Conservation (phyloP, 441 rosid genomes). For the Brassica hybrid region DNA sequence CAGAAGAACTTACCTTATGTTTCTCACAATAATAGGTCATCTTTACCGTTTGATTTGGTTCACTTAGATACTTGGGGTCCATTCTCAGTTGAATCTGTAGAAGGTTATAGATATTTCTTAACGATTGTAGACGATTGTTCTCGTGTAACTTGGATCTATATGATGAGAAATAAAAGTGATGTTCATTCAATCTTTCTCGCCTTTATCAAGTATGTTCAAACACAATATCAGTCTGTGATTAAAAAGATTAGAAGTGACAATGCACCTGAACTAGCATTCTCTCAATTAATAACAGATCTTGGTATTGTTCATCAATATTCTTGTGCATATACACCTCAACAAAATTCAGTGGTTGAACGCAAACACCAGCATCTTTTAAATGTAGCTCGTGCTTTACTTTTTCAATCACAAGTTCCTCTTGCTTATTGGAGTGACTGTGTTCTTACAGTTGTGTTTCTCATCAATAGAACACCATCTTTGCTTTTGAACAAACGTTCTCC, state of each 20-base stretch:
- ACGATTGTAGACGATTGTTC: not conserved
- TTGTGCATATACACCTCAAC: not conserved
- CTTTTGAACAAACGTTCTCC: not conserved
- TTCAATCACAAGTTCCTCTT: not conserved
- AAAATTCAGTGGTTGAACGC: not conserved
- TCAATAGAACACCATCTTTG: not conserved
- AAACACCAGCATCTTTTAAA: not conserved
- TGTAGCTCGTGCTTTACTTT: not conserved
- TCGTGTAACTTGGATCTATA: not conserved
- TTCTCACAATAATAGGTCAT: not conserved
- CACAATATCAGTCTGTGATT: not conserved
- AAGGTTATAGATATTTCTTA: not conserved
- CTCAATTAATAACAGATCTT: not conserved
- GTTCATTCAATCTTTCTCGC: not conserved
- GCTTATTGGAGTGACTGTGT: not conserved
- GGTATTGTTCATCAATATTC: not conserved
- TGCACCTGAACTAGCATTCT: not conserved
- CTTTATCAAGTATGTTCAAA: not conserved
- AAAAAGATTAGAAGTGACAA: not conserved
- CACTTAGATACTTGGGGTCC: not conserved
- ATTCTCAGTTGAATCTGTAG: not conserved
- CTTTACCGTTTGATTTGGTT: not conserved
- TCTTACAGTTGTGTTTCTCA: not conserved
- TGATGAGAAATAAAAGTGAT: not conserved
- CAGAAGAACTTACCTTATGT: not conserved